Conservation (phyloP, 257 asterid genomes). For the Voacanga thouarsii region DNA sequence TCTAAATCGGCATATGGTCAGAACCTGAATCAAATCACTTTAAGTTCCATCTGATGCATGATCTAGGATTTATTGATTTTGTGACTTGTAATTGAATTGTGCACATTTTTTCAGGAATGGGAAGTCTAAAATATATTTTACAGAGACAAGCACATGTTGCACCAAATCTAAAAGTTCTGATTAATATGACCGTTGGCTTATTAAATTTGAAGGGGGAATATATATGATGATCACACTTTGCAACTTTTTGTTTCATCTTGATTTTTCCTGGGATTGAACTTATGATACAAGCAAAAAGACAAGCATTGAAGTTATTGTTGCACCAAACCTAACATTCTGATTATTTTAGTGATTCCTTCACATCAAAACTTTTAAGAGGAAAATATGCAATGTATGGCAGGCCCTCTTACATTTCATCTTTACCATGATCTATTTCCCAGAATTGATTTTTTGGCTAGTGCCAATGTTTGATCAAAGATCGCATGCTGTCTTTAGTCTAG, state of each 20-base stretch:
- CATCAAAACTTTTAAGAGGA: neutral
- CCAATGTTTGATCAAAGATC: neutral
- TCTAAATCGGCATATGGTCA: neutral
- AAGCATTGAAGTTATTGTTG: neutral
- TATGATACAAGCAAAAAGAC: neutral
- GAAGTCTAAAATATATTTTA: neutral
- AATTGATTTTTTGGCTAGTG: neutral
- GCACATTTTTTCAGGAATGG: neutral
- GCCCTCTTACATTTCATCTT: neutral
- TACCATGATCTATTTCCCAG: neutral
- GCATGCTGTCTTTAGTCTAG: slow-evolving; percentile 7
- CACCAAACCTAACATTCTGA: neutral
- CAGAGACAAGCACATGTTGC: neutral
- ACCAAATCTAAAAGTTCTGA: neutral
- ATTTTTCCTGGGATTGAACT: neutral
- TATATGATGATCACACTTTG: neutral
- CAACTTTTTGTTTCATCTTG: neutral
- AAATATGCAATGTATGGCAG: neutral
- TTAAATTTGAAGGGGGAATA: neutral
- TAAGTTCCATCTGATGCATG: neutral
- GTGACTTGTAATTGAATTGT: neutral
- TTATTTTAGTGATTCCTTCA: neutral
- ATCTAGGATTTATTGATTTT: neutral
- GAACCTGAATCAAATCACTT: neutral
- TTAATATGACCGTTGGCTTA: neutral